phyloP scores from a whole-genome alignment of 2,329 filamentous ascomycete species.

The Sclerotinia spermophila region DNA sequence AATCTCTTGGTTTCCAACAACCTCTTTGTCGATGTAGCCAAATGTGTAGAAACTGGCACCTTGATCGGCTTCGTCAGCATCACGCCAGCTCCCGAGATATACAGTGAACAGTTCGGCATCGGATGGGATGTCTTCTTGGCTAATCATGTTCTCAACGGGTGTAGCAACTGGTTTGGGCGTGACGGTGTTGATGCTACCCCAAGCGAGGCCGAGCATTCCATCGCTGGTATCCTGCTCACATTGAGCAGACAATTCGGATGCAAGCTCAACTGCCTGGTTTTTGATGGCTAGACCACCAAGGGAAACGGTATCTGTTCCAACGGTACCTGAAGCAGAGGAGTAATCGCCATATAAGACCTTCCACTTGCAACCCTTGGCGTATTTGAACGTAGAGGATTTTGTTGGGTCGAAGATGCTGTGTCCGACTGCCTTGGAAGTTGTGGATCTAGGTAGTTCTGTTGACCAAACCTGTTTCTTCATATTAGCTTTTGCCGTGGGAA shows the following conservation, averaged over 20 bases:
- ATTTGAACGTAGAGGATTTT: conserved; percentile 59
- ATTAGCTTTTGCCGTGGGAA: conserved; percentile 11
- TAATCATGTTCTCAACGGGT: conserved; percentile 67
- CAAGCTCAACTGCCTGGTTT: conserved; percentile 62
- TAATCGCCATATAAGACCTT: conserved; percentile 65
- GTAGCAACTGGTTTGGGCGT: conserved; percentile 52
- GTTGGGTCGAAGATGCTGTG: conserved; percentile 57
- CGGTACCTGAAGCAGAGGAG: conserved; percentile 61
- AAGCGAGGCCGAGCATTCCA: conserved; percentile 65
- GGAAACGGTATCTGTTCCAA: conserved; percentile 59
- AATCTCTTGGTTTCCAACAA: conserved; percentile 52
- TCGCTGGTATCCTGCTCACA: conserved; percentile 57
- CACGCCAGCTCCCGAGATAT: conserved; percentile 53
- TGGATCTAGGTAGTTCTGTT: conserved; percentile 43
- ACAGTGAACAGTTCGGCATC: conserved; percentile 54
- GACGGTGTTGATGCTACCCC: conserved; percentile 61
- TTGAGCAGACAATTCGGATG: conserved; percentile 53
- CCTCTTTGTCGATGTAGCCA: conserved; percentile 65
- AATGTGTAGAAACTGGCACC: conserved; percentile 66
- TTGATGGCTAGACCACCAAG: conserved; percentile 60
- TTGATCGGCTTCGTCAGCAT: conserved; percentile 42
- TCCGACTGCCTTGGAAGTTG: conserved; percentile 37
- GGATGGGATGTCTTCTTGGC: conserved; percentile 49
- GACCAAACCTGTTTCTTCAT: conserved; percentile 48
- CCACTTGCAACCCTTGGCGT: conserved; percentile 51